A percentile compares a stretch with the other conserved stretches of the same genome.
Evolutionary conservation across 176 grass and related monocot genomes (phyloP).

Genomic region (Avena sativa): DNA sequence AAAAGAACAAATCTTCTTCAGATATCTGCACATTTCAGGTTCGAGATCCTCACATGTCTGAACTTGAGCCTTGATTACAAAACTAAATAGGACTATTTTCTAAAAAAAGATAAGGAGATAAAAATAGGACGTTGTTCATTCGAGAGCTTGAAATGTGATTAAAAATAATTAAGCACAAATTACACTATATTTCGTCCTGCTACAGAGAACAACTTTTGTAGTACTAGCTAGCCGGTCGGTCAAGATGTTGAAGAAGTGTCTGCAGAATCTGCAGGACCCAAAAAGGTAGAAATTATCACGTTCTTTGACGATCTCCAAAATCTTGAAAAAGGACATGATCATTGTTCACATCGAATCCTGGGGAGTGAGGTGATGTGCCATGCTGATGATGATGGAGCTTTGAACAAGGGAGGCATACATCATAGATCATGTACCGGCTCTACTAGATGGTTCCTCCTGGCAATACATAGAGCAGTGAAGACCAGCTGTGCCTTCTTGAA

Average conservation of each 20-base stretch:
- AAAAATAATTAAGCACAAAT: not conserved
- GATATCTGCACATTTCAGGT: not conserved
- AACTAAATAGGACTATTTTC: not conserved
- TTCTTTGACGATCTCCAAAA: constrained; percentile 1
- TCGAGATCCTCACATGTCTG: not conserved
- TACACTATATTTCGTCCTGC: not conserved
- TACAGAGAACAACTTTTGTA: not conserved
- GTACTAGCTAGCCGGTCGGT: not conserved
- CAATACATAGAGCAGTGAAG: constrained; percentile 1
- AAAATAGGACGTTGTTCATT: not conserved
- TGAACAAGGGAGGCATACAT: not conserved
- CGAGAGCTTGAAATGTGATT: not conserved
- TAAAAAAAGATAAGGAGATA: not conserved
- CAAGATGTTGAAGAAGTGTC: constrained; percentile 5
- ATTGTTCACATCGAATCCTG: constrained; percentile 16
- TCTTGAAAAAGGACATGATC: constrained; percentile 12
- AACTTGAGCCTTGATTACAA: not conserved
- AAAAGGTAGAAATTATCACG: not conserved
- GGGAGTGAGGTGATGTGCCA: constrained; percentile 27
- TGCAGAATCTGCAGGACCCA: not conserved
- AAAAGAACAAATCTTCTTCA: not conserved
- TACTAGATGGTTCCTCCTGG: constrained; percentile 28
- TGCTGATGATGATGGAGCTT: constrained; percentile 34
- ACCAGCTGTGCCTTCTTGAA: constrained; percentile 29
- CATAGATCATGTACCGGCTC: constrained; percentile 1